These are phyloP conservation scores for Diaporthe velutina DNA, from an alignment of 2,329 filamentous ascomycete genomes.

Conservation along the genomic window DNA sequence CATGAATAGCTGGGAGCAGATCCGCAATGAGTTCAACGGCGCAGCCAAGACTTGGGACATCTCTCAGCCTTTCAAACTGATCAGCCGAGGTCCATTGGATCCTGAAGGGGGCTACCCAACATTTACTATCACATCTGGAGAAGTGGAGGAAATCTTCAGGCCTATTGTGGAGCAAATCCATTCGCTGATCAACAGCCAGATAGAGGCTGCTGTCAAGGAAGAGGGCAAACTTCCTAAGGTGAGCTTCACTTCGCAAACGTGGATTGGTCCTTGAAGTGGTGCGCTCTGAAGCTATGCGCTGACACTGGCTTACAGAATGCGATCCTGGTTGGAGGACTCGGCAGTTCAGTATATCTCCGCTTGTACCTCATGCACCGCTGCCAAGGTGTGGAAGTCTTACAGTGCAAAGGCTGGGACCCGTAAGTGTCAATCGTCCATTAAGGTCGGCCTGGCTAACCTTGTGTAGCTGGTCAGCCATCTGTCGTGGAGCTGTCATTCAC, in stretches of 20 bases:
- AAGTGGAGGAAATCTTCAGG: constrained; percentile 44
- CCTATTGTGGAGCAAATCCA: constrained; percentile 43
- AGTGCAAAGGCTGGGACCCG: constrained; percentile 49
- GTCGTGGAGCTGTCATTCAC: constrained; percentile 42
- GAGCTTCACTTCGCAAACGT: not conserved
- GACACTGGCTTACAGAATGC: constrained; percentile 47
- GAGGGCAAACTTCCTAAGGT: constrained; percentile 46
- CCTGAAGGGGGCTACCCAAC: not conserved
- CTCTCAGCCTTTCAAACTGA: not conserved
- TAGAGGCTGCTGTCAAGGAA: constrained; percentile 39
- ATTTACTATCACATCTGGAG: constrained; percentile 32
- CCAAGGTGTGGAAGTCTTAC: constrained; percentile 45
- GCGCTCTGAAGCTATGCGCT: not conserved
- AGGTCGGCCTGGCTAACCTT: not conserved
- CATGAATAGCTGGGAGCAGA: constrained; percentile 44
- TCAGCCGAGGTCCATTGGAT: not conserved
- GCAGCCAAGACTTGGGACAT: constrained; percentile 34
- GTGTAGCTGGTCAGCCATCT: constrained; percentile 43
- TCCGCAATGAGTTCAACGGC: constrained; percentile 44
- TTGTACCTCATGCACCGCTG: constrained; percentile 36
- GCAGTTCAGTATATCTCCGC: constrained; percentile 48
- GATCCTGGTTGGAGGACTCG: constrained; percentile 56
- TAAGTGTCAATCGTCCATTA: constrained; percentile 42
- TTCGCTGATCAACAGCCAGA: constrained; percentile 45
- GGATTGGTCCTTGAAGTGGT: too few relatives aligned